Evolutionary conservation across 306 rosid species (phyloP).

Genomic region (Argentina anserina): DNA sequence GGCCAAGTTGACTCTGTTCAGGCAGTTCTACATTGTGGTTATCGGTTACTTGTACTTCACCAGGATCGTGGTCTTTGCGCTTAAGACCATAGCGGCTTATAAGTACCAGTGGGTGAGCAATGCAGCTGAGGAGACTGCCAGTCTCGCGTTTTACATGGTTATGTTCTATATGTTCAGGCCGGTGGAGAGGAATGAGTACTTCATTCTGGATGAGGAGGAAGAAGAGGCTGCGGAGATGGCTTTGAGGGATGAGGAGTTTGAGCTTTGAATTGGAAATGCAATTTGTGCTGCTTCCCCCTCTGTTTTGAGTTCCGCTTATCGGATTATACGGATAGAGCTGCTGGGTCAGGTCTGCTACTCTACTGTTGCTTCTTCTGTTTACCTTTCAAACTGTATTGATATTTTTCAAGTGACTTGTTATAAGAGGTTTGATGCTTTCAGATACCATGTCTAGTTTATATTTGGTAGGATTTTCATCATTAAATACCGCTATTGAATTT

Average conservation of each 20-base stretch:
- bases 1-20: slow-evolving; percentile 78
- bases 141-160: slow-evolving; percentile 61
- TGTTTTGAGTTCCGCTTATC: slow-evolving; percentile 14
- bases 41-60: slow-evolving; percentile 88
- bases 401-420: slow-evolving; percentile 21
- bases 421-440: slow-evolving; percentile 25
- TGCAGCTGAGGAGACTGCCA: slow-evolving; percentile 87
- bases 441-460: slow-evolving; percentile 30
- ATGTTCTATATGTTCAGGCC: slow-evolving; percentile 98
- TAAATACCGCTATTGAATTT: slow-evolving; percentile 8
- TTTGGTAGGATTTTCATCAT: slow-evolving; percentile 16
- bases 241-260: slow-evolving; percentile 77
- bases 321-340: slow-evolving; percentile 14
- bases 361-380: slow-evolving; percentile 22
- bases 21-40: slow-evolving; percentile 86
- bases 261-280: slow-evolving; percentile 51
- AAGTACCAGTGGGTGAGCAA: slow-evolving; percentile 92
- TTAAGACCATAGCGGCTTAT: slow-evolving; percentile 82
- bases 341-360: slow-evolving; percentile 38
- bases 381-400: background rate
- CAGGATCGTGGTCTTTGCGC: slow-evolving; percentile 74
- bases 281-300: slow-evolving; percentile 8
- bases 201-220: slow-evolving; percentile 85
- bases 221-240: slow-evolving; percentile 91
- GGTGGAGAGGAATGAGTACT: slow-evolving; percentile 78